Base-by-base conservation (phyloP, 345 rosid species). In the Pistacia atlantica region DNA sequence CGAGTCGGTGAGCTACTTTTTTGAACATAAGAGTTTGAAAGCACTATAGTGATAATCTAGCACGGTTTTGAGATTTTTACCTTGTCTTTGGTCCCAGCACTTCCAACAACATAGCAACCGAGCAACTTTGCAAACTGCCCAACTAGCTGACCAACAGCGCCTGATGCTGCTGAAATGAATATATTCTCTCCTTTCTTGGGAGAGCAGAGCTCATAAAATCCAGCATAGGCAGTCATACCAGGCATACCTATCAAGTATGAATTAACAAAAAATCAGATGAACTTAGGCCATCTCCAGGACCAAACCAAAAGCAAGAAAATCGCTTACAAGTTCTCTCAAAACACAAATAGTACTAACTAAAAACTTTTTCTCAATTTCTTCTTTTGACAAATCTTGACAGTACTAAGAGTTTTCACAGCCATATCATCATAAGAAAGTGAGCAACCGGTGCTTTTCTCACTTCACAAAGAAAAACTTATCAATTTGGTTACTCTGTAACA, bases 81-180 rank as follows among this genome's bases (percentile, higher is more conserved):
- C 75, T 71, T 71, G 17, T 58, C 75, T 71, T 71, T 57, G 65
- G 54, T 71, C 45, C 75, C 55, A 0, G 92, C 92, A 71, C 87
- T 89, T 78, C 92, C 95, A 64, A 89, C 92, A 38, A 90, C 92
- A 82, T 89, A 81, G 64, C 91, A 90, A 1, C 91, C 92, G 57
- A 79, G 66, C 22, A 85, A 60, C 81, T 90, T 90, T 1, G 92
- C 95, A 51, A 86, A 78, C 31, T 89, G 91, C 11, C 92, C 95
- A 31, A 88, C 92, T 55, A 91, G 89, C 83, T 92, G 91, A 55
- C 97, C 97, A 65, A 89, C 87, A 4, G 92, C 93, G 51, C 92
- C 91, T 13, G 95, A 88, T n/a, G 97, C 91, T 2, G 93, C 90
- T 11, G 90, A 90, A 10, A 90, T 79, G 45, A 78, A 92, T 70